Evolutionary conservation across 225 moss, liverwort and hornwort genomes (phyloP).

Genomic region (Ulota crispa): DNA sequence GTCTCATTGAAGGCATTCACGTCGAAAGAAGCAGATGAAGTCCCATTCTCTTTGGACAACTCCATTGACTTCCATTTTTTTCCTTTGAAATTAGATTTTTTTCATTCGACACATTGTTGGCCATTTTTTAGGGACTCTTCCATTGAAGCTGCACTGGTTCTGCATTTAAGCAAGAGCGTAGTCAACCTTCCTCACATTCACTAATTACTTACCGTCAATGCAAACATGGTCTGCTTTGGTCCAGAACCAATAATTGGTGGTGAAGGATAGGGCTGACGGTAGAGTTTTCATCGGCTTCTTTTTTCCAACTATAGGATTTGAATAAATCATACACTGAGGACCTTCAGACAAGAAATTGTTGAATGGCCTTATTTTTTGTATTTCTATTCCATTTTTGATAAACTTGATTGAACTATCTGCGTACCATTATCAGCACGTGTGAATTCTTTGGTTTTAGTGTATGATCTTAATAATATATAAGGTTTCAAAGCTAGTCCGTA

Average conservation of each 20-base stretch:
- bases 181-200: neutral
- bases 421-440: neutral
- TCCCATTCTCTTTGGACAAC: neutral
- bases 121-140: neutral
- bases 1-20: constrained; percentile 17
- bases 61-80: neutral
- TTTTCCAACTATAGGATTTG: neutral
- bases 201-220: neutral
- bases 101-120: neutral
- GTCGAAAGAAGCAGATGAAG: constrained; percentile 16
- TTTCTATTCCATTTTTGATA: neutral
- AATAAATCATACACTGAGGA: neutral
- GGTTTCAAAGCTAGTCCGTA: no score
- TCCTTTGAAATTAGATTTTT: neutral
- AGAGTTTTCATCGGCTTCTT: neutral
- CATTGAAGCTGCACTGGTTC: neutral
- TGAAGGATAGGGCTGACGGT: neutral
- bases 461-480: no score
- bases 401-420: neutral
- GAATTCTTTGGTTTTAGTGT: neutral
- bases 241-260: neutral
- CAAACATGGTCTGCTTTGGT: neutral
- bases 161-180: neutral
- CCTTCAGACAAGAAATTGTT: neutral
- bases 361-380: neutral